Evolutionary conservation across 1,284 basidiomycete species (phyloP).

Genomic region (Tremellales sp.): DNA sequence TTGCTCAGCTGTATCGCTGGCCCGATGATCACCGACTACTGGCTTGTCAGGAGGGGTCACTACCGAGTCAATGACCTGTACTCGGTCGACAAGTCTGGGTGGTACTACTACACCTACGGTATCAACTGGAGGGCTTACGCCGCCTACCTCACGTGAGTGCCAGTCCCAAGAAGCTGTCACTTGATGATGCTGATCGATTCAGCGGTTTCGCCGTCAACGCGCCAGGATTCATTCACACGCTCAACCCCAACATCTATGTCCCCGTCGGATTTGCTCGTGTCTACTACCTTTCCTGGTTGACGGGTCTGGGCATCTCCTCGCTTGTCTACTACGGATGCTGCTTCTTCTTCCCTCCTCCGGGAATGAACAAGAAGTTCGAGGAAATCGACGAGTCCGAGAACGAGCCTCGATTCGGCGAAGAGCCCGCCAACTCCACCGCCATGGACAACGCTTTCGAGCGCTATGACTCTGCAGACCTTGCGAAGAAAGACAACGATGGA

Average conservation of each 20-base stretch:
- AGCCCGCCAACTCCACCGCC: background rate
- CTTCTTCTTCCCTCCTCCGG: constrained; percentile 58
- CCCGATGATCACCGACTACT: constrained; percentile 82
- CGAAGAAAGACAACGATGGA: background rate
- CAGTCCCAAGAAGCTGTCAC: background rate
- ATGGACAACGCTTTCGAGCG: too few species aligned
- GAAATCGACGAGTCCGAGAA: constrained; percentile 56
- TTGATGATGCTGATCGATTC: constrained; percentile 58
- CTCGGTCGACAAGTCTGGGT: constrained; percentile 55
- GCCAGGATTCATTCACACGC: constrained; percentile 52
- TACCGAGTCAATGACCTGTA: constrained; percentile 71
- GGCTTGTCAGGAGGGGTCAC: constrained; percentile 67
- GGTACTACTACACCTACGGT: constrained; percentile 73
- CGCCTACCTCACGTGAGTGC: constrained; percentile 33
- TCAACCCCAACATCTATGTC: constrained; percentile 57
- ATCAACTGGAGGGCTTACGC: constrained; percentile 61
- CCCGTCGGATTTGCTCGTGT: constrained; percentile 63
- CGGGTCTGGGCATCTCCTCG: constrained; percentile 66
- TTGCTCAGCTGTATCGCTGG: constrained; percentile 69
- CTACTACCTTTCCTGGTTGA: constrained; percentile 72
- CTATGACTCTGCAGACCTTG: background rate
- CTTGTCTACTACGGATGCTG: constrained; percentile 62
- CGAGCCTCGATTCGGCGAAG: constrained; percentile 7
- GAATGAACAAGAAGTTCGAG: constrained; percentile 54
- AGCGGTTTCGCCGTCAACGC: constrained; percentile 77